These are phyloP conservation scores for Prunus campanulata DNA, from an alignment of 306 rosid species.

Conservation along the genomic window DNA sequence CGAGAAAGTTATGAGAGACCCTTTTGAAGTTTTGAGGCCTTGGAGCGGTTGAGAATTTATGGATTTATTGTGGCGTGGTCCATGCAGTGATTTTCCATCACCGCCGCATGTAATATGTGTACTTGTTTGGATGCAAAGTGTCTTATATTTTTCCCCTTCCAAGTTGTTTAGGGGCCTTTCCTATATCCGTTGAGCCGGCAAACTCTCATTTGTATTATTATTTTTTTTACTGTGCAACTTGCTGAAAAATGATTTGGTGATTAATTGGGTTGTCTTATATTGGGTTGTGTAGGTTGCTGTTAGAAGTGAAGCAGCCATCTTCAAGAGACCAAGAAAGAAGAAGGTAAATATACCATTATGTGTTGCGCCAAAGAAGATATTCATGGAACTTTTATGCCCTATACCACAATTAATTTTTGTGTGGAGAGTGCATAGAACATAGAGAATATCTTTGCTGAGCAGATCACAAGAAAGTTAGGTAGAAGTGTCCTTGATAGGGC, in stretches of 20 bases:
- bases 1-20: not conserved
- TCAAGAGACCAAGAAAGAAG: conserved; percentile 61
- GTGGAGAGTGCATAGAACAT: no score
- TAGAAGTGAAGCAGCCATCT: conserved; percentile 32
- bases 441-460: not conserved
- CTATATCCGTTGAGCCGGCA: not conserved
- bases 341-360: conserved; percentile 39
- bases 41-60: not conserved
- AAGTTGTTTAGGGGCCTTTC: not conserved
- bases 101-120: not conserved
- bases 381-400: not conserved
- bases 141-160: not conserved
- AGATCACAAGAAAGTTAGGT: not conserved
- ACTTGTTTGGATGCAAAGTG: not conserved
- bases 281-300: conserved; percentile 40
- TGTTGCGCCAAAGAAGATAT: not conserved
- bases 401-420: not conserved
- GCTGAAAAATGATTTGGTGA: not conserved
- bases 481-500: not conserved
- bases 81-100: not conserved
- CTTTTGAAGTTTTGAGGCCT: not conserved
- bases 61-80: conserved; percentile 5
- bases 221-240: not conserved
- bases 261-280: conserved; percentile 4
- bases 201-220: not conserved